These are phyloP conservation scores for Diaporthe ampelina DNA, from an alignment of 2,329 filamentous ascomycete species.

Conservation along the genomic window DNA sequence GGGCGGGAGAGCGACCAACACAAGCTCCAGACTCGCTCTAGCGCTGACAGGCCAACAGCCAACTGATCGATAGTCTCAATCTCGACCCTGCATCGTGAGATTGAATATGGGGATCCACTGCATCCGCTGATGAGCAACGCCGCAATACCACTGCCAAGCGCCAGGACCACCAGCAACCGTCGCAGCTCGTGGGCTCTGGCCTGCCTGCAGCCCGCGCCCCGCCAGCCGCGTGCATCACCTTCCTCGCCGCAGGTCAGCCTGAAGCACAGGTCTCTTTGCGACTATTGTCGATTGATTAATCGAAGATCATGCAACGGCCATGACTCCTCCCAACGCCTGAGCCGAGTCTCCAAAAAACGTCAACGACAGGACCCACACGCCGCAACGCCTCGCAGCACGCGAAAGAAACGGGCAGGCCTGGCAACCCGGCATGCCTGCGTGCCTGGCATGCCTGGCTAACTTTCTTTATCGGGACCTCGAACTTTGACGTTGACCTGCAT, in stretches of 20 bases:
- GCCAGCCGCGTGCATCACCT: too few species aligned
- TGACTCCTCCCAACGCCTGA: slow-evolving; percentile 11
- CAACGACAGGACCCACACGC: background rate
- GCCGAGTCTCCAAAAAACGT: background rate
- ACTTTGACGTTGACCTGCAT: slow-evolving; percentile 1
- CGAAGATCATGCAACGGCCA: slow-evolving; percentile 12
- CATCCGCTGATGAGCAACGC: slow-evolving; percentile 29
- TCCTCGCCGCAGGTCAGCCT: background rate
- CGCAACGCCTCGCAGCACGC: slow-evolving; percentile 1
- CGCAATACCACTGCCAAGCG: slow-evolving; percentile 23
- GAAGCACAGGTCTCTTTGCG: background rate
- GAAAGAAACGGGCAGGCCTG: background rate
- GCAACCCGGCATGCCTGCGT: too few species aligned
- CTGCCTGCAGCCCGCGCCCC: too few species aligned
- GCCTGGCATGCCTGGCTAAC: background rate
- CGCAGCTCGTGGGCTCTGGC: background rate
- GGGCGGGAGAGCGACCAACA: slow-evolving; percentile 3
- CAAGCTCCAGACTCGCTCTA: slow-evolving; percentile 33
- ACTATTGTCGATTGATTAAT: slow-evolving; percentile 3
- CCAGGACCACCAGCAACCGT: slow-evolving; percentile 19
- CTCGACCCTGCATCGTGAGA: slow-evolving; percentile 31
- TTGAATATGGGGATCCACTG: slow-evolving; percentile 24
- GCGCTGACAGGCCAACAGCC: slow-evolving; percentile 37
- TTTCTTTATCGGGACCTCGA: background rate
- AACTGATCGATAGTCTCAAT: slow-evolving; percentile 38